Conservation (phyloP, 2,329 filamentous ascomycete species). For the Akanthomyces muscarius region DNA sequence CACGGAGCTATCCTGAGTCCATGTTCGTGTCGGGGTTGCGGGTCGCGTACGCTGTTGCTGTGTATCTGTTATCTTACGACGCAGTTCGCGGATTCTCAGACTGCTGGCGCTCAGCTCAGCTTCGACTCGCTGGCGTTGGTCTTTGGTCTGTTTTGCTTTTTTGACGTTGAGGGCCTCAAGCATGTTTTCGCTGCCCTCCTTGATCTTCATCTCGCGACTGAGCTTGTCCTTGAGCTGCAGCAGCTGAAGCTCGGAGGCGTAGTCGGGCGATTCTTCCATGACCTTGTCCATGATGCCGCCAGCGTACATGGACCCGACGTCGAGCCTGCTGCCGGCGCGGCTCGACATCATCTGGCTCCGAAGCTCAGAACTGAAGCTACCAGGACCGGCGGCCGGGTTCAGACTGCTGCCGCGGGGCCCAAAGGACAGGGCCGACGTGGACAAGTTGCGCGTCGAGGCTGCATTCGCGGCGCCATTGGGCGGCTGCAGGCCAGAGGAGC, state of each 20-base stretch:
- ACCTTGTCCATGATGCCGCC: conserved; percentile 48
- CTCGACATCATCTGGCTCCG: conserved; percentile 63
- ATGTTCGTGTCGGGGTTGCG: conserved; percentile 49
- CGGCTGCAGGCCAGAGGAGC: conserved; percentile 44
- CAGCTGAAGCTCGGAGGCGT: conserved; percentile 67
- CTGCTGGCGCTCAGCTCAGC: conserved; percentile 89
- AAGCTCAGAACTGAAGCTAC: conserved; percentile 87
- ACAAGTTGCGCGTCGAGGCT: conserved; percentile 39
- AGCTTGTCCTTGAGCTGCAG: conserved; percentile 76
- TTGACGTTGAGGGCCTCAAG: conserved; percentile 91
- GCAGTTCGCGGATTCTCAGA: conserved; percentile 59
- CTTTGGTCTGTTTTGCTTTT: conserved; percentile 92
- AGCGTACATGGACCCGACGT: conserved; percentile 34
- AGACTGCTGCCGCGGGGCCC: conserved; percentile 65
- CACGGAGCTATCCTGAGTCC: conserved; percentile 44
- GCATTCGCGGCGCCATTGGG: conserved; percentile 37
- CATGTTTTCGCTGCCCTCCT: conserved; percentile 95
- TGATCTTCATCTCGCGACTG: conserved; percentile 96
- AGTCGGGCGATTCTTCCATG: conserved; percentile 53
- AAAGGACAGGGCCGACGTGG: conserved; percentile 56
- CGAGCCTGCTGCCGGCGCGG: conserved; percentile 35
- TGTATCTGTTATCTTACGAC: conserved; percentile 56
- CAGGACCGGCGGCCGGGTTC: conserved; percentile 65
- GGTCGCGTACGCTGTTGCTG: conserved; percentile 47
- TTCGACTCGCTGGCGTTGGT: conserved; percentile 74